A percentile compares a stretch with the other conserved stretches of the same genome.
Conservation (phyloP, 495 filamentous ascomycete genomes). For the Barbatosphaeria neglecta region DNA sequence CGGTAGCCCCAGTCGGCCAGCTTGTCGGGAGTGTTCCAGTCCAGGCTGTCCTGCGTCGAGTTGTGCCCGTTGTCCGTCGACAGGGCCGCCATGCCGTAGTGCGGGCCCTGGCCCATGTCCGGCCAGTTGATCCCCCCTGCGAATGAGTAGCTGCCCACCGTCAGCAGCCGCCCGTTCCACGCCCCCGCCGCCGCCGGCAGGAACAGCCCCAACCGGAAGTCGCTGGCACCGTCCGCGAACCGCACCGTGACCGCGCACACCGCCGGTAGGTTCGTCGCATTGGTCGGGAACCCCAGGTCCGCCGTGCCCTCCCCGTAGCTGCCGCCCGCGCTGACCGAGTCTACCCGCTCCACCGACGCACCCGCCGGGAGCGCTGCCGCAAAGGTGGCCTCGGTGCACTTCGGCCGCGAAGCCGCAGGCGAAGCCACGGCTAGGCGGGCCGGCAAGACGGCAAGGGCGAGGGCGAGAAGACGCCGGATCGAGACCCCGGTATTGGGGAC, state of each 20-base stretch:
- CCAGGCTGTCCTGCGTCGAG: slow-evolving; percentile 22
- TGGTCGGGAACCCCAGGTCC: slow-evolving; percentile 27
- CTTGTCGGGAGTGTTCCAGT: slow-evolving; percentile 34
- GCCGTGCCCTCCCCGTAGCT: slow-evolving; percentile 17
- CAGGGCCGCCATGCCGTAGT: slow-evolving; percentile 40
- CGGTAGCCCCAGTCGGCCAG: slow-evolving; percentile 35
- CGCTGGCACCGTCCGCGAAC: slow-evolving; percentile 17
- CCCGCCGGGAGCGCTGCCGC: slow-evolving; percentile 10
- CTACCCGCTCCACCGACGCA: slow-evolving; percentile 17
- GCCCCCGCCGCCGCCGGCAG: slow-evolving; percentile 20
- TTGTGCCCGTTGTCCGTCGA: slow-evolving; percentile 48
- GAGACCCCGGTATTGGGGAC: background rate
- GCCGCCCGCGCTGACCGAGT: slow-evolving; percentile 13
- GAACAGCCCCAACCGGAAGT: slow-evolving; percentile 34
- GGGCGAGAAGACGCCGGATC: too few relatives aligned
- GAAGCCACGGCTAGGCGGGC: background rate
- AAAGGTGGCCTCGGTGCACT: slow-evolving; percentile 12
- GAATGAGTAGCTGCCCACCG: slow-evolving; percentile 26
- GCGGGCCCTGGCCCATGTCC: slow-evolving; percentile 31
- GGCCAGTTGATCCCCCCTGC: slow-evolving; percentile 40
- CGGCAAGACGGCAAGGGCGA: background rate
- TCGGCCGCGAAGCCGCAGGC: background rate
- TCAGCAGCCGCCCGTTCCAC: slow-evolving; percentile 32
- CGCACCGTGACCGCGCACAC: slow-evolving; percentile 30
- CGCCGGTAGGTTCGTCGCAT: slow-evolving; percentile 29